Evolutionary conservation across 1,284 basidiomycete species (phyloP).

Genomic region (Boletus mariae): DNA sequence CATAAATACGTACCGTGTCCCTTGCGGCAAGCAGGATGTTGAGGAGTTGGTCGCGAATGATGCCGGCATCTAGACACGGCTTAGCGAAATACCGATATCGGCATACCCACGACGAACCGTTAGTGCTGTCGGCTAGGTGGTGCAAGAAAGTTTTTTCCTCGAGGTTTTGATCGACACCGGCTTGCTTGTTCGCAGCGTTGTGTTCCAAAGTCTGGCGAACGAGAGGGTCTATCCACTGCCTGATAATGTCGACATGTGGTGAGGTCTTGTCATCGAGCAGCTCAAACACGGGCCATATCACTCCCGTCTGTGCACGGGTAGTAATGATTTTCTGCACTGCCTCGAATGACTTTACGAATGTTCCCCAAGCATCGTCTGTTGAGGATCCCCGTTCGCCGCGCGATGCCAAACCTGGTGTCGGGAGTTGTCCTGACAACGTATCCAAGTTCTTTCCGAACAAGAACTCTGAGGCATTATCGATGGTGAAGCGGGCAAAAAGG

Average conservation of each 20-base stretch:
- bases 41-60: constrained; percentile 69
- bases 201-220: constrained; percentile 50
- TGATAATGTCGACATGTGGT: constrained; percentile 50
- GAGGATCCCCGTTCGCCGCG: constrained; percentile 59
- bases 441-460: constrained; percentile 62
- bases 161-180: constrained; percentile 37
- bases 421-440: constrained; percentile 54
- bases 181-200: constrained; percentile 40
- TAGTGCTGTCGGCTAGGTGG: constrained; percentile 60
- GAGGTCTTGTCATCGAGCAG: constrained; percentile 55
- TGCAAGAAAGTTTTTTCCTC: constrained; percentile 63
- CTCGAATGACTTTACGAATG: constrained; percentile 64
- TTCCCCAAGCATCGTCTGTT: constrained; percentile 56
- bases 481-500: constrained; percentile 62
- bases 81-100: constrained; percentile 8
- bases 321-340: constrained; percentile 55
- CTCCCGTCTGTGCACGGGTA: constrained; percentile 49
- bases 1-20: constrained; percentile 54
- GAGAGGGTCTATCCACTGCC: constrained; percentile 59
- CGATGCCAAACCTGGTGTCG: constrained; percentile 42
- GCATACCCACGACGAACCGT: constrained; percentile 39
- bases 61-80: constrained; percentile 40
- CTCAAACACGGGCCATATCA: constrained; percentile 68
- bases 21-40: constrained; percentile 69
- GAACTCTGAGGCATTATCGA: constrained; percentile 69